A percentile compares a stretch with the other conserved stretches of the same genome.
Evolutionary conservation across 1,284 basidiomycete species (phyloP).

Genomic region (Ustilago cynodontis): DNA sequence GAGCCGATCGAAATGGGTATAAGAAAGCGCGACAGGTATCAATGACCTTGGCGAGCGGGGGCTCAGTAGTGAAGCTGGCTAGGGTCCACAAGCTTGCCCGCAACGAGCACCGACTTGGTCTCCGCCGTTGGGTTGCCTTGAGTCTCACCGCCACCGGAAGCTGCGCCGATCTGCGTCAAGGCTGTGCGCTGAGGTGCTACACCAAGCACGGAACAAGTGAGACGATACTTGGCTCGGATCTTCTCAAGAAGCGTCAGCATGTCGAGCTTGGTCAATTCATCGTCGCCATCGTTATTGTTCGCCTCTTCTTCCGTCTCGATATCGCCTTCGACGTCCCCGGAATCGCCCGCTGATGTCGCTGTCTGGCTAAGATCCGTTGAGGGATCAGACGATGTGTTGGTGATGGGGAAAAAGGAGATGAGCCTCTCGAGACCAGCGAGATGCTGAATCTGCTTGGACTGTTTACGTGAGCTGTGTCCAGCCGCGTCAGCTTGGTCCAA

Average conservation of each 20-base stretch:
- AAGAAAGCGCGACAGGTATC: neutral
- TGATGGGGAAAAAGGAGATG: conserved; percentile 80
- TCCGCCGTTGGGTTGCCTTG: conserved; percentile 8
- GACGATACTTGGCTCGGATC: conserved; percentile 88
- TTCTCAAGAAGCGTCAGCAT: conserved; percentile 81
- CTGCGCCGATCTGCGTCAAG: conserved; percentile 9
- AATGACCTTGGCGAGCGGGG: neutral
- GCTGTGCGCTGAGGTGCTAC: conserved; percentile 73
- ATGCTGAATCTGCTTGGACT: conserved; percentile 75
- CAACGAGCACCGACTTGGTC: conserved; percentile 41
- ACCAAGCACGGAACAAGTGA: conserved; percentile 85
- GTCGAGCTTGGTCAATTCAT: conserved; percentile 73
- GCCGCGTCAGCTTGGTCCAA: conserved; percentile 34
- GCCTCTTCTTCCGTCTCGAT: conserved; percentile 13
- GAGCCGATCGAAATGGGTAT: neutral
- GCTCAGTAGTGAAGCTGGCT: conserved; percentile 46
- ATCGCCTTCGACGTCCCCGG: conserved; percentile 69
- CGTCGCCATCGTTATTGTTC: conserved; percentile 36
- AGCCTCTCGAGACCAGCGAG: conserved; percentile 77
- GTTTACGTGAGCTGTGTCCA: conserved; percentile 50
- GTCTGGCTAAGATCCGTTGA: conserved; percentile 36
- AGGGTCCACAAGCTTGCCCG: conserved; percentile 52
- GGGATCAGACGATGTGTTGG: conserved; percentile 69
- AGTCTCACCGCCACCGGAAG: neutral
- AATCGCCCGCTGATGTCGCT: conserved; percentile 9